phyloP scores from a whole-genome alignment of 1,284 basidiomycete genomes.

The Testicularia cyperi region DNA sequence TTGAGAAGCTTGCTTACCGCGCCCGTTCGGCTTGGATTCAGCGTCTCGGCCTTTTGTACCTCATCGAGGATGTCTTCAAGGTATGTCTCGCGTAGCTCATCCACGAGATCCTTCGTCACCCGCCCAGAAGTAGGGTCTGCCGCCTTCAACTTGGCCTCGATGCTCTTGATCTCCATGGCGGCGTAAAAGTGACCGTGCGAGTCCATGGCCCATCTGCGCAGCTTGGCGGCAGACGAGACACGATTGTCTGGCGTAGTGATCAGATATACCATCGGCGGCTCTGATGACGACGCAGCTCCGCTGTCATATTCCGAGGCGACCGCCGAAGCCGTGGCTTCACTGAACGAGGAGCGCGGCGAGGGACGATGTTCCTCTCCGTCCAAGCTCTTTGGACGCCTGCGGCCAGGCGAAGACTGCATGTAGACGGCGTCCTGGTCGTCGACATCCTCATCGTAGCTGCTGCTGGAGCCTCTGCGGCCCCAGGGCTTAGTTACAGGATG shows the following conservation, averaged over 20 bases:
- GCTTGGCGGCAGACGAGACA: conserved; percentile 56
- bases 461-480: conserved; percentile 23
- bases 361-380: conserved; percentile 8
- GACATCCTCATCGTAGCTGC: conserved; percentile 17
- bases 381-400: conserved; percentile 14
- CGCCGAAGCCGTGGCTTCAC: background rate
- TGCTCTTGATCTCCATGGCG: conserved; percentile 58
- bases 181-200: conserved; percentile 53
- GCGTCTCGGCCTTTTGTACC: conserved; percentile 57
- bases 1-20: conserved; percentile 42
- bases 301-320: conserved; percentile 6
- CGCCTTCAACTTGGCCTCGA: conserved; percentile 51
- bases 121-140: conserved; percentile 36
- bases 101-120: conserved; percentile 14
- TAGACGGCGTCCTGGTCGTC: conserved; percentile 18
- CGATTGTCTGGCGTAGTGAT: conserved; percentile 59
- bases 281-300: no score
- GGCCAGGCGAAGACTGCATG: conserved; percentile 4
- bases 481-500: conserved; percentile 33
- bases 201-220: conserved; percentile 58
- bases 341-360: conserved; percentile 16
- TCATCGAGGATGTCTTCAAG: conserved; percentile 56
- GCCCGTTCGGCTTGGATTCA: conserved; percentile 35
- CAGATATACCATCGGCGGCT: conserved; percentile 42
- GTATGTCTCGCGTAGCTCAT: conserved; percentile 47